Percentiles rank a stretch among this genome's conserved stretches.
Conservation (phyloP, 2,329 filamentous ascomycete species). For the Lachnellula occidentalis region DNA sequence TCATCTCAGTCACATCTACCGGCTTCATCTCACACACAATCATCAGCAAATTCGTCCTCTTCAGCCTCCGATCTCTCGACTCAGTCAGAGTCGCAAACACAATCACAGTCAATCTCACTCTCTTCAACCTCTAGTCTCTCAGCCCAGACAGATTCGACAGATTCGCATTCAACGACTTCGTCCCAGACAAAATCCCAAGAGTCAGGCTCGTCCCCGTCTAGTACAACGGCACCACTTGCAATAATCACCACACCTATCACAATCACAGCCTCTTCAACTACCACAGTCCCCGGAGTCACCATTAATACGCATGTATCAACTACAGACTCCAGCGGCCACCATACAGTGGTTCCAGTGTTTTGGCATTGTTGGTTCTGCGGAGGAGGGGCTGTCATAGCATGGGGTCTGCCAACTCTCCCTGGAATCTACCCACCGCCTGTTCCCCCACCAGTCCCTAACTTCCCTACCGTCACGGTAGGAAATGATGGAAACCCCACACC, state of each 20-base stretch:
- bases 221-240: not conserved
- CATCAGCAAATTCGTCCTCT: too few species aligned
- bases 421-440: not conserved
- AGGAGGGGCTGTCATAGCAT: not conserved
- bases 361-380: not conserved
- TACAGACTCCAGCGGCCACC: not conserved
- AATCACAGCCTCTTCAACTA: not conserved
- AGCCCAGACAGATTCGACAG: too few species aligned
- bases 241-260: not conserved
- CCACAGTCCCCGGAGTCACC: not conserved
- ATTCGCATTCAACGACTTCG: not conserved
- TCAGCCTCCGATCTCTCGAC: too few species aligned
- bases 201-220: not conserved
- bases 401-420: not conserved
- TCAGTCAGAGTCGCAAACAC: too few species aligned
- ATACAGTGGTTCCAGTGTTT: not conserved
- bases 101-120: not conserved
- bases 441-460: not conserved
- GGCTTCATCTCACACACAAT: too few species aligned
- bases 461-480: not conserved
- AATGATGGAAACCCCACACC: not conserved
- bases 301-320: not conserved
- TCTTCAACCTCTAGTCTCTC: not conserved
- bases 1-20: too few species aligned
- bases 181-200: not conserved